Percentiles rank a stretch among this genome's conserved stretches.
Evolutionary conservation across 2,329 filamentous ascomycete species (phyloP).

Genomic region (Falciphora oryzae): DNA sequence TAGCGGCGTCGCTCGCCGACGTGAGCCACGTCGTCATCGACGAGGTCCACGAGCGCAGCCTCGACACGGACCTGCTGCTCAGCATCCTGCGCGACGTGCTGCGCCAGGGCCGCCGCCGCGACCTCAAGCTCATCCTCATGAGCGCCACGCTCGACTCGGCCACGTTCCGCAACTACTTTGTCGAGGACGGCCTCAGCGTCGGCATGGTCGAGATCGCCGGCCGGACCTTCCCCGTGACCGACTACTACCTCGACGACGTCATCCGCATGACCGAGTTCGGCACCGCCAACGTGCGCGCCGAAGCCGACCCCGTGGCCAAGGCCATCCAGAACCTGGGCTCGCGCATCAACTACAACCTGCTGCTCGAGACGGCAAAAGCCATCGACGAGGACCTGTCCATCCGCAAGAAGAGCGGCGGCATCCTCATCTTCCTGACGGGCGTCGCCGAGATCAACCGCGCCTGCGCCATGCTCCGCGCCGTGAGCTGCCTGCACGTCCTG

Average conservation of each 20-base stretch:
- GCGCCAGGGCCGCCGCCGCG: conserved; percentile 56
- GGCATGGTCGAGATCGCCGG: conserved; percentile 82
- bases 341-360: conserved; percentile 86
- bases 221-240: conserved; percentile 81
- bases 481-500: conserved; percentile 61
- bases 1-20: conserved; percentile 75
- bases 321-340: conserved; percentile 68
- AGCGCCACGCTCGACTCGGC: conserved; percentile 89
- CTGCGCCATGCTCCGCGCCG: conserved; percentile 58
- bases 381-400: conserved; percentile 71
- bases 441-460: conserved; percentile 86
- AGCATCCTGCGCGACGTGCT: conserved; percentile 82
- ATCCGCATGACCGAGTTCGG: conserved; percentile 72
- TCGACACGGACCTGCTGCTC: conserved; percentile 92
- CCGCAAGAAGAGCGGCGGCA: conserved; percentile 68
- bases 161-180: conserved; percentile 81
- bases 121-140: conserved; percentile 91
- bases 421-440: conserved; percentile 92
- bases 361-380: conserved; percentile 70
- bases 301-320: conserved; percentile 58
- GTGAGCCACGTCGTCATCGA: conserved; percentile 94
- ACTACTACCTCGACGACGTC: conserved; percentile 86
- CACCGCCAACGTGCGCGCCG: conserved; percentile 26
- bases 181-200: conserved; percentile 58
- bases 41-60: conserved; percentile 90